Evolutionary conservation across 306 rosid species (phyloP).

Genomic region (Vigna hirtella): DNA sequence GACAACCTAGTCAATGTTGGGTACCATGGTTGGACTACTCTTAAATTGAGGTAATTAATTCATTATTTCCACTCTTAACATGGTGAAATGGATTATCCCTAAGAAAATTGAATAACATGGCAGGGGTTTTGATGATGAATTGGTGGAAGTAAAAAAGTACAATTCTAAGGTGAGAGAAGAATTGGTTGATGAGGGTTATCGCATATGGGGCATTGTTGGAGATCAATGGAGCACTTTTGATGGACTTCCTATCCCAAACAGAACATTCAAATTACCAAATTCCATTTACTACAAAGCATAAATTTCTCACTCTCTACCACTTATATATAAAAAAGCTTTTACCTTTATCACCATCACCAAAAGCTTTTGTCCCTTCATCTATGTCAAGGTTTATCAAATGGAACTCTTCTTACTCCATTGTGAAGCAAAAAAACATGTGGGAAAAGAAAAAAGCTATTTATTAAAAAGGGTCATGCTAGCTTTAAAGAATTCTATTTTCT

Average conservation of each 20-base stretch:
- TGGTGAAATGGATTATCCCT: too few species aligned
- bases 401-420: conserved; percentile 8
- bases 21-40: conserved; percentile 70
- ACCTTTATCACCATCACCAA: conserved; percentile 22
- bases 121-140: conserved; percentile 72
- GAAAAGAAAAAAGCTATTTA: conserved; percentile 4
- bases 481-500: conserved; percentile 3
- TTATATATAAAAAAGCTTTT: background rate
- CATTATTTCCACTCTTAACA: too few species aligned
- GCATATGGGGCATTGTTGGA: conserved; percentile 69
- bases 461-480: background rate
- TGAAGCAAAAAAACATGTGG: background rate
- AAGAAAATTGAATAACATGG: too few species aligned
- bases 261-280: conserved; percentile 74
- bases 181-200: conserved; percentile 62
- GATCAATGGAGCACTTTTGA: conserved; percentile 79
- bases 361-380: conserved; percentile 43
- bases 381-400: conserved; percentile 34
- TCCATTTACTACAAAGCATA: conserved; percentile 53
- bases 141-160: conserved; percentile 55
- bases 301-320: conserved; percentile 2
- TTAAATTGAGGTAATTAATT: conserved; percentile 53
- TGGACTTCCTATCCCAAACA: conserved; percentile 60
- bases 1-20: conserved; percentile 70
- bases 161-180: conserved; percentile 53